These are phyloP conservation scores for Mollisia scopiformis DNA, from an alignment of 2,329 filamentous ascomycete genomes.

Conservation along the genomic window DNA sequence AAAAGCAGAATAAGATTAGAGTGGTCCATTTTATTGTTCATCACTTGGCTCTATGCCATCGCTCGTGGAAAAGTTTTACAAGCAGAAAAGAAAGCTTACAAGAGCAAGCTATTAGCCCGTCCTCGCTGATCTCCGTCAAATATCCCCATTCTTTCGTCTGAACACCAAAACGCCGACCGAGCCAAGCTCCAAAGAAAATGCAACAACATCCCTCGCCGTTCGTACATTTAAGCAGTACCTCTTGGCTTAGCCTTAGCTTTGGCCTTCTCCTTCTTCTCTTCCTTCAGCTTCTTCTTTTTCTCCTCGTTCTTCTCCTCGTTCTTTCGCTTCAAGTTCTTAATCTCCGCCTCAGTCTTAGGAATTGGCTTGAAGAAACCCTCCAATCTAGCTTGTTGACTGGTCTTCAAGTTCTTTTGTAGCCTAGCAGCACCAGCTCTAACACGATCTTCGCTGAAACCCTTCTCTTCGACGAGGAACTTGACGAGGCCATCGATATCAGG, in stretches of 20 bases:
- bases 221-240: constrained; percentile 30
- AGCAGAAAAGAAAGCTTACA: not conserved
- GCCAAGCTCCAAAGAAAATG: constrained; percentile 9
- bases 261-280: constrained; percentile 94
- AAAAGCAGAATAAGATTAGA: no score
- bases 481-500: constrained; percentile 90
- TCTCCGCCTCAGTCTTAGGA: constrained; percentile 85
- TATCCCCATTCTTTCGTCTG: not conserved
- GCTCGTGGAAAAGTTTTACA: no score
- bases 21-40: no score
- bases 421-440: constrained; percentile 79
- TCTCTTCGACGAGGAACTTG: constrained; percentile 87
- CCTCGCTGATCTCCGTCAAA: not conserved
- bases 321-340: constrained; percentile 87
- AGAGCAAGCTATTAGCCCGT: not conserved
- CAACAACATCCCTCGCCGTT: constrained; percentile 2
- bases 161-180: constrained; percentile 5
- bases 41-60: no score
- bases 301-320: constrained; percentile 89
- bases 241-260: constrained; percentile 86
- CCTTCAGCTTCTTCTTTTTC: constrained; percentile 94
- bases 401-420: constrained; percentile 89
- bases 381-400: constrained; percentile 83
- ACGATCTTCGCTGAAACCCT: constrained; percentile 95
- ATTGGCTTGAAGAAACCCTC: constrained; percentile 97